These are phyloP conservation scores for Mycena vulgaris DNA, from an alignment of 768 basidiomycete species.

Conservation along the genomic window DNA sequence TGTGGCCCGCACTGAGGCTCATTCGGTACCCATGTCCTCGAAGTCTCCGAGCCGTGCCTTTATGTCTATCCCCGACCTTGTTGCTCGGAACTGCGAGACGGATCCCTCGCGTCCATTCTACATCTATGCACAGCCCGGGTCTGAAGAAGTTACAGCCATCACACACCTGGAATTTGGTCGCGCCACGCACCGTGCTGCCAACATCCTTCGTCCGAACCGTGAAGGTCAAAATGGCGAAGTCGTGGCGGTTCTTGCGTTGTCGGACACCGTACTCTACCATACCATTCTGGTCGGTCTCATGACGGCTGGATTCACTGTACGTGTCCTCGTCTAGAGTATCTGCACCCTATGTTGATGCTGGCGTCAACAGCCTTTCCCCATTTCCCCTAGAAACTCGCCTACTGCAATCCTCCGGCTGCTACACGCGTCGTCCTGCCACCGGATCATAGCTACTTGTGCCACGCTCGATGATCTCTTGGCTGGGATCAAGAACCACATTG, in stretches of 20 bases:
- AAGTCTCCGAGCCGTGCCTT: too few relatives aligned
- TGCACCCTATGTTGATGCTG: background rate
- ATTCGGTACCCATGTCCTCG: too few relatives aligned
- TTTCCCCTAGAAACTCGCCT: background rate
- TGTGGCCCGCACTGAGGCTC: too few relatives aligned
- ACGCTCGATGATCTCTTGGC: background rate
- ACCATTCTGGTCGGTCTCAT: background rate
- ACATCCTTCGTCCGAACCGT: conserved; percentile 1
- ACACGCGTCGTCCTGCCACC: background rate
- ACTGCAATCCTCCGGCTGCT: background rate
- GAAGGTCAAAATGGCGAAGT: background rate
- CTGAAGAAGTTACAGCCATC: background rate
- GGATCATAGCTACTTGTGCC: background rate
- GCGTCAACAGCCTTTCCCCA: conserved; percentile 2
- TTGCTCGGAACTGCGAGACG: too few relatives aligned
- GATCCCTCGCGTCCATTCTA: too few relatives aligned
- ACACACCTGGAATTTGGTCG: conserved; percentile 6
- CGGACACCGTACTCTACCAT: background rate
- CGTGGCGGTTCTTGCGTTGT: background rate
- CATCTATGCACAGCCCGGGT: too few relatives aligned
- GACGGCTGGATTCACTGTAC: background rate
- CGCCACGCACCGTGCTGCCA: conserved; percentile 8
- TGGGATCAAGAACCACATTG: background rate
- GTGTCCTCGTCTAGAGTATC: background rate
- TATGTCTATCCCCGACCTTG: too few relatives aligned